phyloP scores from a whole-genome alignment of 208 protist species.

The Leishmania turanica region DNA sequence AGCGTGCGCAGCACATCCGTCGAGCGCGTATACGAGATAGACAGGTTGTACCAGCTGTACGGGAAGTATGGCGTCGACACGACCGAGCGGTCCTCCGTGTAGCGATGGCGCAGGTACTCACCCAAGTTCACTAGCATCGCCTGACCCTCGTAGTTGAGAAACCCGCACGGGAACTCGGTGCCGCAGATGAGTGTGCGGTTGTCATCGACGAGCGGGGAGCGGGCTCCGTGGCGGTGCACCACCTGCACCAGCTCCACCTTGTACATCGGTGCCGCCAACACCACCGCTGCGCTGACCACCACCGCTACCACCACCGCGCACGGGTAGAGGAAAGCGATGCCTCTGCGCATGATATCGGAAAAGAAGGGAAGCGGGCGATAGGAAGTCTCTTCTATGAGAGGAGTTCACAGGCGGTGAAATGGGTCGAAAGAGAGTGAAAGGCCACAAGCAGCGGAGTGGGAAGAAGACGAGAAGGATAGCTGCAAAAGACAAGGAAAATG shows the following conservation, averaged over 20 bases:
- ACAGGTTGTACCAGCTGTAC: slow-evolving; percentile 43
- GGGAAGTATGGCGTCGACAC: slow-evolving; percentile 36
- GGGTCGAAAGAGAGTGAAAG: not conserved
- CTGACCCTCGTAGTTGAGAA: slow-evolving; percentile 45
- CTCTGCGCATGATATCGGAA: slow-evolving; percentile 4
- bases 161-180: slow-evolving; percentile 48
- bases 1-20: slow-evolving; percentile 59
- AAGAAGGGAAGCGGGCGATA: not conserved
- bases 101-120: slow-evolving; percentile 42
- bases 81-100: slow-evolving; percentile 33
- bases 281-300: slow-evolving; percentile 5
- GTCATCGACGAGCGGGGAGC: slow-evolving; percentile 25
- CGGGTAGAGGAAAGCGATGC: slow-evolving; percentile 11
- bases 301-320: slow-evolving; percentile 45
- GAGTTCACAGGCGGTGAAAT: not conserved
- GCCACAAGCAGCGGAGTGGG: not conserved
- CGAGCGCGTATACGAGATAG: slow-evolving; percentile 56
- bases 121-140: slow-evolving; percentile 49
- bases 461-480: not conserved
- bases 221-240: slow-evolving; percentile 65
- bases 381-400: not conserved
- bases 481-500: slow-evolving; percentile 9
- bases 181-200: slow-evolving; percentile 55
- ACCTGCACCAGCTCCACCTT: slow-evolving; percentile 51
- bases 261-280: slow-evolving; percentile 23